A percentile compares a stretch with the other conserved stretches of the same genome.
These are phyloP conservation scores for Closterium sp. DNA, from an alignment of 139 green algal species.

Conservation along the genomic window DNA sequence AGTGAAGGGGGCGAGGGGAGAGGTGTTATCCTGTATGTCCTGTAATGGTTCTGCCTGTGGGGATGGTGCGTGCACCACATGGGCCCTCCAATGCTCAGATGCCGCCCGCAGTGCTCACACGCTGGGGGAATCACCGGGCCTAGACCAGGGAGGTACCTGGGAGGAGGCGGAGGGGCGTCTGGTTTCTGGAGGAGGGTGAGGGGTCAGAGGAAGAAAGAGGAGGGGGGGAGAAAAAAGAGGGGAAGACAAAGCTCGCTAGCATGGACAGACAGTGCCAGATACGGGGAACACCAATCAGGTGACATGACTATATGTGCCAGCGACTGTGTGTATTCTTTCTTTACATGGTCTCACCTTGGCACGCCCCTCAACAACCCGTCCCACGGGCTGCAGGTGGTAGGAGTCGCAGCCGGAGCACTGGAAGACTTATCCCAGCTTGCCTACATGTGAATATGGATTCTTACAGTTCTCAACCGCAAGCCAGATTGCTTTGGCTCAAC, in stretches of 20 bases:
- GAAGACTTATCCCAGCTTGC: conserved; percentile 74
- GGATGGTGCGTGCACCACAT: too few relatives aligned
- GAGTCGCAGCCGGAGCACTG: conserved; percentile 87
- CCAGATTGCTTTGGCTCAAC: too few relatives aligned
- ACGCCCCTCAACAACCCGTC: background rate
- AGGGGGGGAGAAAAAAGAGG: background rate
- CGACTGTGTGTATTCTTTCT: too few relatives aligned
- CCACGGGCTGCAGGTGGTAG: conserved; percentile 78
- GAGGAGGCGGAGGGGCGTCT: background rate
- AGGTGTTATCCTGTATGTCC: too few relatives aligned
- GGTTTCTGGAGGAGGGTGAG: background rate
- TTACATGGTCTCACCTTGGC: too few relatives aligned
- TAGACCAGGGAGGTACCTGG: conserved; percentile 32
- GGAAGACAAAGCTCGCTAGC: too few relatives aligned
- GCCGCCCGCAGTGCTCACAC: conserved; percentile 55
- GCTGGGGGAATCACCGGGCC: conserved; percentile 28
- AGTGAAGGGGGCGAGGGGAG: background rate
- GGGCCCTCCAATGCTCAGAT: conserved; percentile 81
- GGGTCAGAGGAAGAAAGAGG: background rate
- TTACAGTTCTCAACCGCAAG: conserved; percentile 48
- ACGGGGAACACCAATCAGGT: too few relatives aligned
- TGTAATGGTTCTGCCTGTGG: too few relatives aligned
- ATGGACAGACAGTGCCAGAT: too few relatives aligned
- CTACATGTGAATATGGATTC: background rate
- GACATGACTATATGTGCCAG: too few relatives aligned